phyloP scores from a whole-genome alignment of 306 rosid species.

The Benincasa hispida region DNA sequence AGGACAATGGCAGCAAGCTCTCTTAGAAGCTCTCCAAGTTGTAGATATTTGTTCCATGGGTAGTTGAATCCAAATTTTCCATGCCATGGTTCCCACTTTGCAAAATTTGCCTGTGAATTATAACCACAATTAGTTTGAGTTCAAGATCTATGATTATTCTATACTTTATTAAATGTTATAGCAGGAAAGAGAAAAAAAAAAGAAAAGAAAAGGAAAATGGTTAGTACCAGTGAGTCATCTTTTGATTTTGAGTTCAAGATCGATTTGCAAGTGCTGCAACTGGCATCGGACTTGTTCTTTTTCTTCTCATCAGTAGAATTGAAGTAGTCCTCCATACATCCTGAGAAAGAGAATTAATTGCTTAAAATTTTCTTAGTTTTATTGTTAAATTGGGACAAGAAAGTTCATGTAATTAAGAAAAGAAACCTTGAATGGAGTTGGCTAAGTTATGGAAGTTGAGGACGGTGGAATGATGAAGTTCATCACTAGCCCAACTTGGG shows the following conservation, averaged over 20 bases:
- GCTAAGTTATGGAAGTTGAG: constrained; percentile 47
- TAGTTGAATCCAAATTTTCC: constrained; percentile 70
- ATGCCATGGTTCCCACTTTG: constrained; percentile 99
- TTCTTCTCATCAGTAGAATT: constrained; percentile 14
- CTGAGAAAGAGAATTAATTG: constrained; percentile 9
- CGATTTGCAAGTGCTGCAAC: constrained; percentile 39
- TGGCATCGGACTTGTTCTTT: constrained; percentile 16
- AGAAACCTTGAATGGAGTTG: constrained; percentile 42
- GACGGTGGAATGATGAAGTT: constrained; percentile 55
- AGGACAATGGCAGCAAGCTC: constrained; percentile 51
- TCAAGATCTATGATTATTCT: background rate
- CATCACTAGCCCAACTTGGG: constrained; percentile 84
- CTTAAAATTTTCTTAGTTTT: too few relatives aligned
- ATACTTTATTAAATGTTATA: too few relatives aligned
- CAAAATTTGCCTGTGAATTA: constrained; percentile 54
- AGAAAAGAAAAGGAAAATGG: background rate
- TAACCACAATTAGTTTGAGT: background rate
- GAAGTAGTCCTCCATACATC: constrained; percentile 47
- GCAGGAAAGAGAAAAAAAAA: too few relatives aligned
- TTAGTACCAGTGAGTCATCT: constrained; percentile 45
- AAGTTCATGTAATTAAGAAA: background rate
- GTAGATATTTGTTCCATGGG: constrained; percentile 77
- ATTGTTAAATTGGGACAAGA: background rate
- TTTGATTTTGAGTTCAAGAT: constrained; percentile 57
- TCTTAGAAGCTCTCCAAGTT: constrained; percentile 51